Evolutionary conservation across 176 grass and related monocot genomes (phyloP).

Genomic region (Paspalum notatum): DNA sequence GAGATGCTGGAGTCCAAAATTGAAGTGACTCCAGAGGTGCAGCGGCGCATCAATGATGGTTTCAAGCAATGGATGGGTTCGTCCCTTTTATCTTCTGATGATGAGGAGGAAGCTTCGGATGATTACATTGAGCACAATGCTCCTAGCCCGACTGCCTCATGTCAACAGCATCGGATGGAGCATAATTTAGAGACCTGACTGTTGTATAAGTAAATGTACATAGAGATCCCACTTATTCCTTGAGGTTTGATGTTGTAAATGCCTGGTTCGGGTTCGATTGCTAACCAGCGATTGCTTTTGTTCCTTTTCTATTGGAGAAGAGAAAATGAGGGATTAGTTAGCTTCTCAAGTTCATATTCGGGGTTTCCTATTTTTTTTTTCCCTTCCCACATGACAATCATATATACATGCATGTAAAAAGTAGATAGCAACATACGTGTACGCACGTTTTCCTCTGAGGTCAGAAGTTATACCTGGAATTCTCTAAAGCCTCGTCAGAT

Average conservation of each 20-base stretch:
- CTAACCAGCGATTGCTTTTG: slow-evolving; percentile 40
- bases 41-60: slow-evolving; percentile 77
- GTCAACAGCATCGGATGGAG: slow-evolving; percentile 42
- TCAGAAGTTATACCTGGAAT: neutral
- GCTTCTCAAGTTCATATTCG: slow-evolving; percentile 8
- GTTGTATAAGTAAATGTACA: slow-evolving; percentile 54
- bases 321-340: slow-evolving; percentile 20
- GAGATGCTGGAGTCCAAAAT: slow-evolving; percentile 78
- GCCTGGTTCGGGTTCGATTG: slow-evolving; percentile 15
- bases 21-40: slow-evolving; percentile 72
- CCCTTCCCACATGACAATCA: neutral
- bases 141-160: slow-evolving; percentile 41
- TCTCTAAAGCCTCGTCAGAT: neutral
- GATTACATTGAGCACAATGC: slow-evolving; percentile 69
- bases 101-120: slow-evolving; percentile 80
- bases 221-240: slow-evolving; percentile 44
- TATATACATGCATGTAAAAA: slow-evolving; percentile 5
- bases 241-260: slow-evolving; percentile 55
- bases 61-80: slow-evolving; percentile 98
- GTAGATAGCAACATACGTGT: slow-evolving; percentile 29
- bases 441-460: neutral
- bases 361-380: neutral
- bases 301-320: slow-evolving; percentile 35
- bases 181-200: slow-evolving; percentile 48
- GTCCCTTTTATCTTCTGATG: slow-evolving; percentile 86